These are phyloP conservation scores for Trametes elegans DNA, from an alignment of 768 basidiomycete genomes.

Conservation along the genomic window DNA sequence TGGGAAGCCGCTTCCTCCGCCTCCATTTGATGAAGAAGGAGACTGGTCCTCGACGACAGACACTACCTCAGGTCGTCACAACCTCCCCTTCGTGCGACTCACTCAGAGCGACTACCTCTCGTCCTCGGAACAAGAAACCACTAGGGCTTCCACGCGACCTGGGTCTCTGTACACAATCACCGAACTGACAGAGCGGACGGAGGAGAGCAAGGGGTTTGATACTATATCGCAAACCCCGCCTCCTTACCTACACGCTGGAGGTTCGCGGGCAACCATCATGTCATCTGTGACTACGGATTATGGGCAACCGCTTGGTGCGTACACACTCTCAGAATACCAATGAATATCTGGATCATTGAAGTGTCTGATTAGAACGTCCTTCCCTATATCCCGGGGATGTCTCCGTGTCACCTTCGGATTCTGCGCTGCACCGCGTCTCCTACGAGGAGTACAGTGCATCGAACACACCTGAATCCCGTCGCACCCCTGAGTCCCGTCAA, in stretches of 20 bases:
- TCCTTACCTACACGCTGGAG: not conserved
- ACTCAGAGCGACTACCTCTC: conserved; percentile 20
- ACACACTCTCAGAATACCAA: not conserved
- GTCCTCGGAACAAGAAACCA: conserved; percentile 15
- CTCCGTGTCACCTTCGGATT: conserved; percentile 63
- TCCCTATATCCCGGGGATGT: conserved; percentile 54
- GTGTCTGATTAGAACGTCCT: conserved; percentile 16
- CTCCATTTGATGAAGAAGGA: conserved; percentile 18
- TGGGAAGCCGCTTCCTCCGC: conserved; percentile 27
- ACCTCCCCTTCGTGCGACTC: conserved; percentile 23
- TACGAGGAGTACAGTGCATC: conserved; percentile 55
- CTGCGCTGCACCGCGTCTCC: conserved; percentile 62
- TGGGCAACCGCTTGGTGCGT: conserved; percentile 58
- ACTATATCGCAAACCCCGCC: not conserved
- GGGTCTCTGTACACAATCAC: conserved; percentile 59
- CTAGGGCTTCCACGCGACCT: conserved; percentile 7
- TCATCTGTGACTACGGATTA: conserved; percentile 53
- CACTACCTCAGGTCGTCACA: conserved; percentile 18
- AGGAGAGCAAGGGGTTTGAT: conserved; percentile 18
- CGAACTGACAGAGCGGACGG: conserved; percentile 66
- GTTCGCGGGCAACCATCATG: conserved; percentile 35
- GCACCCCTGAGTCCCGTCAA: conserved; percentile 21
- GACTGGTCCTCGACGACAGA: conserved; percentile 10
- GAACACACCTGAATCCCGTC: conserved; percentile 44
- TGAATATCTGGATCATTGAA: not conserved